phyloP scores from a whole-genome alignment of 2,329 filamentous ascomycete genomes.

The Paraphoma sp. region DNA sequence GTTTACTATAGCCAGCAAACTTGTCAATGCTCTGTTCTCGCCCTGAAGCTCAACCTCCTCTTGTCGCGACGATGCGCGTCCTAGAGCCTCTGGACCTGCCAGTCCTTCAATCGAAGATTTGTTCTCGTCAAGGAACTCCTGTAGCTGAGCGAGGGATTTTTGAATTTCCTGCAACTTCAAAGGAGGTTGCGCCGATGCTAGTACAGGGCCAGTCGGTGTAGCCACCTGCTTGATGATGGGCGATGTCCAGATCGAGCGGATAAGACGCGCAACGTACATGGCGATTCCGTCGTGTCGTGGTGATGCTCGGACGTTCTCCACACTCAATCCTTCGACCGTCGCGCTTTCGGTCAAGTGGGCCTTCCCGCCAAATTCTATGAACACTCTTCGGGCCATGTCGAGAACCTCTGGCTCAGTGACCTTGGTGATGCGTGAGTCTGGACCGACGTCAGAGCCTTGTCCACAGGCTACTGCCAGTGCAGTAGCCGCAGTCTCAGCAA shows the following conservation, averaged over 20 bases:
- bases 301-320: constrained; percentile 86
- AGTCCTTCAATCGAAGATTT: constrained; percentile 91
- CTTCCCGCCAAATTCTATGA: constrained; percentile 91
- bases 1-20: constrained; percentile 82
- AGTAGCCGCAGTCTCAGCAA: constrained; percentile 86
- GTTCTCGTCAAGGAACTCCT: constrained; percentile 86
- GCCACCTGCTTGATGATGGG: constrained; percentile 68
- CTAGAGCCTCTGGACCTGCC: constrained; percentile 86
- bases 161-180: constrained; percentile 79
- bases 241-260: constrained; percentile 87
- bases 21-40: constrained; percentile 90
- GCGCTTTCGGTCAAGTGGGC: constrained; percentile 83
- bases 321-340: constrained; percentile 65
- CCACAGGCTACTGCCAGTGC: constrained; percentile 94
- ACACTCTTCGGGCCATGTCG: constrained; percentile 83
- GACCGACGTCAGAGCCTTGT: constrained; percentile 81
- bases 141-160: constrained; percentile 77
- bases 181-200: constrained; percentile 71
- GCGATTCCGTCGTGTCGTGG: constrained; percentile 88
- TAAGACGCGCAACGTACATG: constrained; percentile 84
- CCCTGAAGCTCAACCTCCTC: constrained; percentile 92
- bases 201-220: constrained; percentile 65
- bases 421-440: constrained; percentile 71
- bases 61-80: constrained; percentile 77
- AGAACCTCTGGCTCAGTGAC: constrained; percentile 84